Base-by-base conservation (phyloP, 306 rosid species). In the Prunus dulcis region DNA sequence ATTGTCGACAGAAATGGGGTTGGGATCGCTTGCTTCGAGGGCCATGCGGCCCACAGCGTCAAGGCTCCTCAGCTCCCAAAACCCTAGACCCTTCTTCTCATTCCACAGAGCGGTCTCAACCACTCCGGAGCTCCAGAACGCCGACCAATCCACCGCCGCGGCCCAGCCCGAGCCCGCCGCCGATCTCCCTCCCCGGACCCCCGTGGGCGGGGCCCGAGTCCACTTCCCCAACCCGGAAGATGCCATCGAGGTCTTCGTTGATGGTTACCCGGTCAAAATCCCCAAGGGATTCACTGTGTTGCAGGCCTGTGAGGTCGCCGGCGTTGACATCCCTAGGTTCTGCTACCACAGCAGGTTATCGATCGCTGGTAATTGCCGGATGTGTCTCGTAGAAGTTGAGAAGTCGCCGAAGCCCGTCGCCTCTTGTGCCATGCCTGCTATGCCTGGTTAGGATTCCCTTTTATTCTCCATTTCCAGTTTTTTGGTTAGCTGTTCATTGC, bases 361-460 rank as follows among this genome's bases (percentile, higher is more conserved):
- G 10, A 95, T 95, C 30, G 99, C 99, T 15, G 97, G 97, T 0
- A 95, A 95, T 72, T 95, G 99, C 84, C 97, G 99, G 22, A 95
- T 95, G 99, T 95, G 99, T 65, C 97, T 95, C 46, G 99, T 95
- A 63, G 99, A 92, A 91, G 99, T 95, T 23, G 99, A 95, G 97
- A 95, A 95, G 85, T 92, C 99, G 2, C 99, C 99, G 43, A 95
- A 95, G 85, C 99, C 99, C 38, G 99, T 95, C 58, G 99, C 99
- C 64, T 95, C 99, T 65, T 95, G 99, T 53, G 99, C 99, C 87
- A 95, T 95, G 99, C 99, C 99, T n/a, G 99, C 99, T 64, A 97
- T 95, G 76, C 99, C 99, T 74, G 97, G 76, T 52, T 30, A 71
- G 65, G 30, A 22, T 38, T 52, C 34, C 17, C 23, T 19, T 70